Base-by-base conservation (phyloP, 352 stramenopile genomes). In the Phytophthora pseudosyringae region DNA sequence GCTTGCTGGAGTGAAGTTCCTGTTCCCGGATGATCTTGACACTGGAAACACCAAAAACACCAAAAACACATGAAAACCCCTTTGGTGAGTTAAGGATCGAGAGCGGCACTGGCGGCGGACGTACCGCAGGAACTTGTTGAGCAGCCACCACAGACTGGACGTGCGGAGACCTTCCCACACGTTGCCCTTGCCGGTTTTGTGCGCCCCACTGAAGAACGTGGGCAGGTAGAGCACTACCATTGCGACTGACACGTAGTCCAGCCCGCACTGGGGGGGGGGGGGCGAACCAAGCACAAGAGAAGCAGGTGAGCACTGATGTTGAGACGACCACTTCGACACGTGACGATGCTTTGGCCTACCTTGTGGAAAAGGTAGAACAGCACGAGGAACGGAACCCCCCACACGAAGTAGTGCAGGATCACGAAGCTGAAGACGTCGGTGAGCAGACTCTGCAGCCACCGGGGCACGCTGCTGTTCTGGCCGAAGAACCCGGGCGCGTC, bases 341-440 rank as follows among this genome's bases (percentile, higher is more conserved):
- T n/a, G n/a, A n/a, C n/a, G n/a, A n/a, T n/a, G n/a, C n/a, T n/a
- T n/a, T n/a, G n/a, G n/a, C 3, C n/a, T 32, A 12, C 65, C 49
- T 70, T 68, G 59, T 85, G 76, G 12, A 81, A 48, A 25, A 60
- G 35, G 65, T 76, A 83, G 45, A 81, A 69, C 5, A 82, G 46
- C 12, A 46, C 43, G 35, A 81, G 36, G 48, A 78, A 65, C 8
- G 66, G 68, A 15, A 75, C 21, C 0, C 50, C 44, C 73, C 74
- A 87, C 18, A 81, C 52, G 33, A 79, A 80, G 59, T 87, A 87
- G 66, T 87, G 78, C 43, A 80, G 67, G 21, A 64, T 68, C 15
- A 78, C 56, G 49, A 83, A 81, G 40, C 64, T 60, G 44, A 75
- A 83, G 13, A 68, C 6, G 50, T 83, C 72, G 6, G 60, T 60